Percentiles rank a stretch among this genome's conserved stretches.
Conservation (phyloP, 2,329 filamentous ascomycete species). For the Cercospora sp. region DNA sequence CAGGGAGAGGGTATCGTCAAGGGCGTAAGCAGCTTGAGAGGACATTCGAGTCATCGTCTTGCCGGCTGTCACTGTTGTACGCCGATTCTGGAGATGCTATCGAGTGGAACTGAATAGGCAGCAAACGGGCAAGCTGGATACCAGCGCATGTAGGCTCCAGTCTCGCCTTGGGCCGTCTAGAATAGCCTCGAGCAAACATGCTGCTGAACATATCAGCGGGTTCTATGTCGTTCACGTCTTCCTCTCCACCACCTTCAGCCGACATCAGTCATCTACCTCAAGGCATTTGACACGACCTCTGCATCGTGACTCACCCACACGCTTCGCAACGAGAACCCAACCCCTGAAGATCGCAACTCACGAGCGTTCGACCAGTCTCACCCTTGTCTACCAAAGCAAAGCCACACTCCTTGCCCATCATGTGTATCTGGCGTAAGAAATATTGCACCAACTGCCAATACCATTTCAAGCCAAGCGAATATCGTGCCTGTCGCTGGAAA, state of each 20-base stretch:
- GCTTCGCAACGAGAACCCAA: neutral
- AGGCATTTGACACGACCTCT: no score
- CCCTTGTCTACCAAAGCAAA: neutral
- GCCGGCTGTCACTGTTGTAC: neutral
- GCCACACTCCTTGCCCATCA: neutral
- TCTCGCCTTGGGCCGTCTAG: neutral
- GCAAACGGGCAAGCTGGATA: neutral
- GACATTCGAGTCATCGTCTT: neutral
- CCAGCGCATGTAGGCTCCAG: neutral
- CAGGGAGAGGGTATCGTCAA: no score
- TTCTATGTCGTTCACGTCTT: neutral
- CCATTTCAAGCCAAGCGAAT: neutral
- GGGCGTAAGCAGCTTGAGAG: neutral
- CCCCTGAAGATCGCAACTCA: neutral
- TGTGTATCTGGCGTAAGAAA: slow-evolving; percentile 7
- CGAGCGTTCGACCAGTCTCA: neutral
- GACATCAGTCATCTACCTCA: no score
- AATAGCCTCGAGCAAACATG: neutral
- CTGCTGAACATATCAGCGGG: neutral
- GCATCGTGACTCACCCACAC: neutral
- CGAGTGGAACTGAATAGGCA: neutral
- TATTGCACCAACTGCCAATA: slow-evolving; percentile 11
- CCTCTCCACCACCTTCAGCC: neutral
- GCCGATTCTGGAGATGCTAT: neutral
- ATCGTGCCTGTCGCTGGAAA: neutral